These are phyloP conservation scores for Dictyostelium citrinum DNA, from an alignment of 78 protist species.

Conservation along the genomic window DNA sequence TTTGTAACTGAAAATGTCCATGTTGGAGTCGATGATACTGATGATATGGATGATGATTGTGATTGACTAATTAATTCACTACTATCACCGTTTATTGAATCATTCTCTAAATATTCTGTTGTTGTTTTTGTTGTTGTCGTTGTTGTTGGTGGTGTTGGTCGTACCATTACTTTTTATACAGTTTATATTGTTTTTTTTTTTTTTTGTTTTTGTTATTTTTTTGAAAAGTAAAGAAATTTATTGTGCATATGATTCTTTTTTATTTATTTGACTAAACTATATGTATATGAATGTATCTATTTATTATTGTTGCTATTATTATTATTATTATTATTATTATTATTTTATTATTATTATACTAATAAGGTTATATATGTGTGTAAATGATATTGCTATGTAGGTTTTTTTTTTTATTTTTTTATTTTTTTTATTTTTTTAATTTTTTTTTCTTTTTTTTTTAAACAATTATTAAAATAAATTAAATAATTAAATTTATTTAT, in stretches of 20 bases:
- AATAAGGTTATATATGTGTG: too few species aligned
- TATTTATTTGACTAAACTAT: neutral
- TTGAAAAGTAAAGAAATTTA: neutral
- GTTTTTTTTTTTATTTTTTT: too few species aligned
- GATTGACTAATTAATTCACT: neutral
- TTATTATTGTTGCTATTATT: too few species aligned
- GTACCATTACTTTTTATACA: neutral
- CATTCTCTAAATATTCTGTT: neutral
- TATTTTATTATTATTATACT: too few species aligned
- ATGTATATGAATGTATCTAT: neutral
- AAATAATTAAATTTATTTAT: neutral
- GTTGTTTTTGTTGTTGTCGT: neutral
- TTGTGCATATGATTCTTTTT: neutral
- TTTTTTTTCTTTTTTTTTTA: too few species aligned
- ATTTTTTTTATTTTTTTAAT: too few species aligned
- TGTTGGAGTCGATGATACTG: neutral
- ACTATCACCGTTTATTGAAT: neutral
- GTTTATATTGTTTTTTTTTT: neutral
- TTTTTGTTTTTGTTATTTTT: neutral
- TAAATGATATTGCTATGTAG: neutral
- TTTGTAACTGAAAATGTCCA: neutral
- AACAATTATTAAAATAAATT: neutral
- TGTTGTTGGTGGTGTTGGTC: neutral
- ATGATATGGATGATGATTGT: neutral
- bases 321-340: too few species aligned